Conservation (phyloP, 768 basidiomycete genomes). For the Amanita polypyramis region DNA sequence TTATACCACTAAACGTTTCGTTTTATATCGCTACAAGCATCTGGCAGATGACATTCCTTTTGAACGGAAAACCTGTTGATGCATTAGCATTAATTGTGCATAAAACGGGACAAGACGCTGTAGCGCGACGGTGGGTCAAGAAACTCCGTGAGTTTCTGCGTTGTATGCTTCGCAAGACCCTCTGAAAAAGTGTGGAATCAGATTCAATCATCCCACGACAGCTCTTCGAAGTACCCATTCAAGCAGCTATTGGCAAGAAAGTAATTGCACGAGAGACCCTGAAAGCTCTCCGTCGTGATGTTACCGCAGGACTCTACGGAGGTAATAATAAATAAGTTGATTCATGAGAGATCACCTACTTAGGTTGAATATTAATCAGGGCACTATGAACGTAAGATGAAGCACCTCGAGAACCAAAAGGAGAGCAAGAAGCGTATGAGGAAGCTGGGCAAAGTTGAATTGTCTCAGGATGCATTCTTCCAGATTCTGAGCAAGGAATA, state of each 20-base stretch:
- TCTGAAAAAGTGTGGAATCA: constrained; percentile 16
- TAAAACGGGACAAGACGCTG: constrained; percentile 58
- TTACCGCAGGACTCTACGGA: constrained; percentile 90
- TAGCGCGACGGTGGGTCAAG: constrained; percentile 82
- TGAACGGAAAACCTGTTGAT: constrained; percentile 86
- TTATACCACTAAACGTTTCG: not conserved
- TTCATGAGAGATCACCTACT: not conserved
- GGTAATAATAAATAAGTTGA: constrained; percentile 27
- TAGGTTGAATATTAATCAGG: constrained; percentile 27
- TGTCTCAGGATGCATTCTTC: constrained; percentile 96
- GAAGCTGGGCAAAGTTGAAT: constrained; percentile 74
- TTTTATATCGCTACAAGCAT: not conserved
- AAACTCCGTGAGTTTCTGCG: constrained; percentile 63
- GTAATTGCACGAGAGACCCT: constrained; percentile 86
- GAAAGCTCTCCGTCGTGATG: constrained; percentile 80
- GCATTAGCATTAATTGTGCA: constrained; percentile 91
- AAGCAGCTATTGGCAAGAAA: constrained; percentile 81
- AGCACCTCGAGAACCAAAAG: constrained; percentile 84
- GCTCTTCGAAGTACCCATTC: constrained; percentile 91
- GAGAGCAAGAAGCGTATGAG: constrained; percentile 89
- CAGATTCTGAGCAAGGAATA: constrained; percentile 63
- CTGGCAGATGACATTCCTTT: constrained; percentile 74
- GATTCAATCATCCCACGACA: constrained; percentile 91
- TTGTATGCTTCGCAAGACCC: not conserved
- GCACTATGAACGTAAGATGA: constrained; percentile 90